Evolutionary conservation across 2,329 filamentous ascomycete species (phyloP).

Genomic region (Diplodia mutila): DNA sequence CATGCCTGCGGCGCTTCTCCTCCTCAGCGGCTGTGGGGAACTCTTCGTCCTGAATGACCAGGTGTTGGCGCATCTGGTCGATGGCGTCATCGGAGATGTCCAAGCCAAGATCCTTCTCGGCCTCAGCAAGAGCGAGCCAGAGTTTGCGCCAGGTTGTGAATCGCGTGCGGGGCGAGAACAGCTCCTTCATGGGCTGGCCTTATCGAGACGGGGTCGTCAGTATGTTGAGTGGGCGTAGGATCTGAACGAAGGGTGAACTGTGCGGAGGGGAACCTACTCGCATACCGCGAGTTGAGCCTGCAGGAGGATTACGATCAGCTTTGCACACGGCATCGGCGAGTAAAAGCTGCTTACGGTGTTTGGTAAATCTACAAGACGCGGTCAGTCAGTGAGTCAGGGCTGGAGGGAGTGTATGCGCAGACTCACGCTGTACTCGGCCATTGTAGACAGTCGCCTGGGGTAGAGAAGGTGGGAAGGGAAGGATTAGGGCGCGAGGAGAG

Average conservation of each 20-base stretch:
- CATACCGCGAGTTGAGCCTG: conserved; percentile 27
- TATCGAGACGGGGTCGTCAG: neutral
- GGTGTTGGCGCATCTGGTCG: conserved; percentile 50
- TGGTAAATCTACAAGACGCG: conserved; percentile 23
- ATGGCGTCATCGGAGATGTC: conserved; percentile 69
- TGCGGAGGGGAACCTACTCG: conserved; percentile 18
- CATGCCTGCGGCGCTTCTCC: conserved; percentile 59
- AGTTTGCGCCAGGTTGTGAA: conserved; percentile 81
- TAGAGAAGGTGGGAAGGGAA: neutral
- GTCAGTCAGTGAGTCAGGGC: neutral
- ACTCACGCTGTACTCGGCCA: conserved; percentile 26
- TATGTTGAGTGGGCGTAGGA: neutral
- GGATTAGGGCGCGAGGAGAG: neutral
- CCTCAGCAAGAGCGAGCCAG: conserved; percentile 83
- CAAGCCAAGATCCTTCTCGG: conserved; percentile 79
- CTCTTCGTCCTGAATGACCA: conserved; percentile 52
- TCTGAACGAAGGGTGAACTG: neutral
- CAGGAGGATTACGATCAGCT: neutral
- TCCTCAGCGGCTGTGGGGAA: conserved; percentile 53
- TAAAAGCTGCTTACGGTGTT: conserved; percentile 14
- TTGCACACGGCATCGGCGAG: neutral
- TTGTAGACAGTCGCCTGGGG: neutral
- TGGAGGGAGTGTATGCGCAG: neutral
- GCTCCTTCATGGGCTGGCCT: conserved; percentile 52
- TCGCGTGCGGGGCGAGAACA: conserved; percentile 78